Evolutionary conservation across 2,329 filamentous ascomycete species (phyloP).

Genomic region (Pseudocercospora eumusae): DNA sequence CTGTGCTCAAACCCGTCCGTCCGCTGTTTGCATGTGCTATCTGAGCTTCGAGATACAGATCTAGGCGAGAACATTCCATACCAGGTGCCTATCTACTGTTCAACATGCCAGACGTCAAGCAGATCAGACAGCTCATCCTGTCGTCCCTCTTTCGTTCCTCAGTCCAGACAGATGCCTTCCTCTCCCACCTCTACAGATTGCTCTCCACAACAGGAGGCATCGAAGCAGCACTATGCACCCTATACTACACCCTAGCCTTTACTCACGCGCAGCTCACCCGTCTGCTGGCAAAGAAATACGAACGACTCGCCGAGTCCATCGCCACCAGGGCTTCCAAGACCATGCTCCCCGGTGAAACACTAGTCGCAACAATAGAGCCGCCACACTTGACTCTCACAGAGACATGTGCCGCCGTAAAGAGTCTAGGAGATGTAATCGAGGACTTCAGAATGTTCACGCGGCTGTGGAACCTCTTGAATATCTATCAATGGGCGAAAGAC

Average conservation of each 20-base stretch:
- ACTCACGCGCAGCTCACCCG: conserved; percentile 44
- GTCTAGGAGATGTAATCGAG: conserved; percentile 64
- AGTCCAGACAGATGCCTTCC: conserved; percentile 19
- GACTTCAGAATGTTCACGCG: conserved; percentile 73
- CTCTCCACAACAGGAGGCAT: conserved; percentile 45
- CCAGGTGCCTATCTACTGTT: neutral
- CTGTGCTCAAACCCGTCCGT: neutral
- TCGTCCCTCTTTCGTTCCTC: neutral
- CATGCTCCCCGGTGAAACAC: conserved; percentile 46
- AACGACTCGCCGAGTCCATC: conserved; percentile 41
- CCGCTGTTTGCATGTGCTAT: too few relatives aligned
- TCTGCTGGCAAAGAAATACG: conserved; percentile 42
- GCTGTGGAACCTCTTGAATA: conserved; percentile 73
- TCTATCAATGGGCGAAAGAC: conserved; percentile 67
- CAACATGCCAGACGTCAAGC: conserved; percentile 11
- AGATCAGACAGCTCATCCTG: conserved; percentile 18
- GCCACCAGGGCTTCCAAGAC: conserved; percentile 43
- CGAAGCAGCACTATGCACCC: conserved; percentile 47
- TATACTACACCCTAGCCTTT: conserved; percentile 48
- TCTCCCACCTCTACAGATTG: conserved; percentile 29
- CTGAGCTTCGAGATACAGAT: neutral
- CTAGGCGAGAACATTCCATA: neutral
- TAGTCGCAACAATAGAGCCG: conserved; percentile 43
- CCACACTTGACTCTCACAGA: conserved; percentile 40
- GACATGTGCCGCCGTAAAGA: conserved; percentile 39